Evolutionary conservation across 148 eudicot species (phyloP).

Genomic region (Cornus controversa): DNA sequence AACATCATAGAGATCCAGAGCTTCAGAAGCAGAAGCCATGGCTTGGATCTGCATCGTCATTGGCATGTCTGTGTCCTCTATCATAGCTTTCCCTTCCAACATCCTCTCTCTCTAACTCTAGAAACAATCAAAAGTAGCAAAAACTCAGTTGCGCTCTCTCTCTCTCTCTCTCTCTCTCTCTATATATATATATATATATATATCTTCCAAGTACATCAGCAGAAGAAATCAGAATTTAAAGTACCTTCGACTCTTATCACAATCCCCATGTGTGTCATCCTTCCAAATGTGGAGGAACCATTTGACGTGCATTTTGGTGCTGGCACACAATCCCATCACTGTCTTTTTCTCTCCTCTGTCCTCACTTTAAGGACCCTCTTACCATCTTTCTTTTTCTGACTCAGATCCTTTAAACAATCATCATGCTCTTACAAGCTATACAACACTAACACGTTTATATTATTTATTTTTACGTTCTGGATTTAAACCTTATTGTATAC

Average conservation of each 20-base stretch:
- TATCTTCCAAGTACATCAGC: not conserved
- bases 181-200: too few species aligned
- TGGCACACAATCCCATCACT: conserved; percentile 33
- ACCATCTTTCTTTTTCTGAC: not conserved
- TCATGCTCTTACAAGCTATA: too few species aligned
- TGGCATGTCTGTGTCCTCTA: conserved; percentile 97
- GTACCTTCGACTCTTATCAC: not conserved
- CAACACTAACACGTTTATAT: too few species aligned
- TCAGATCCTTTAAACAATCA: too few species aligned
- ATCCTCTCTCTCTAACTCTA: conserved; percentile 43
- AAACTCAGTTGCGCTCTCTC: not conserved
- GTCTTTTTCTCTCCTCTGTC: conserved; percentile 20
- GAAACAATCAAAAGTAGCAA: too few species aligned
- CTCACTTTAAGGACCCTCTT: not conserved
- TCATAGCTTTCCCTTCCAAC: conserved; percentile 92
- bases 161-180: conserved; percentile 6
- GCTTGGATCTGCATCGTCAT: conserved; percentile 95
- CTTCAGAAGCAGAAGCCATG: conserved; percentile 84
- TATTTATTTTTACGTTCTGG: too few species aligned
- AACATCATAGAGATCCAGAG: conserved; percentile 86
- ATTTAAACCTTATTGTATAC: too few species aligned
- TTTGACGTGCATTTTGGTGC: conserved; percentile 5
- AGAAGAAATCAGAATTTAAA: not conserved
- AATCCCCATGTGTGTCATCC: not conserved
- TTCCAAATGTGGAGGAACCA: conserved; percentile 34